Conservation (phyloP, 768 basidiomycete species). For the Phanerodontia chrysosporium region DNA sequence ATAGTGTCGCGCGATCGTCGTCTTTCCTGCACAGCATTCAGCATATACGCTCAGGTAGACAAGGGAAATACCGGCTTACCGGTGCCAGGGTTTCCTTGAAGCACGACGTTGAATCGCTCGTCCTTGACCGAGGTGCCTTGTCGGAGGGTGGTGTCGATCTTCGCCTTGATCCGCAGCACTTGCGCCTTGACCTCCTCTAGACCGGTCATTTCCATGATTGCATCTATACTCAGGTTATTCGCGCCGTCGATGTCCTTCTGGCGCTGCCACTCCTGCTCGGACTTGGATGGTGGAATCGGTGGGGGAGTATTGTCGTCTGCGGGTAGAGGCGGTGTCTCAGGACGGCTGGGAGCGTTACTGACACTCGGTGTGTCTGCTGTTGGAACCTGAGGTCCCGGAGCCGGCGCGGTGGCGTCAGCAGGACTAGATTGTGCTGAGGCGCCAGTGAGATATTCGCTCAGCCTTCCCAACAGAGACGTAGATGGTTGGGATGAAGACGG, state of each 20-base stretch:
- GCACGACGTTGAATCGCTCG: constrained; percentile 57
- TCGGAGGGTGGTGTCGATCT: constrained; percentile 50
- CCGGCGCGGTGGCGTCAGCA: neutral
- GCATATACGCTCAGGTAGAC: neutral
- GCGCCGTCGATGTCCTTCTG: constrained; percentile 54
- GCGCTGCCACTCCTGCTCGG: constrained; percentile 46
- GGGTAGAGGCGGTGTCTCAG: neutral
- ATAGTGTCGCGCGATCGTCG: constrained; percentile 62
- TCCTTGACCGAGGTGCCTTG: constrained; percentile 48
- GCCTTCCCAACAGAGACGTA: too few relatives aligned
- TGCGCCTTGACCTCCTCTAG: constrained; percentile 61
- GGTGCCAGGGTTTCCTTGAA: constrained; percentile 74
- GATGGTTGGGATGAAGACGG: neutral
- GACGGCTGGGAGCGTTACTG: too few relatives aligned
- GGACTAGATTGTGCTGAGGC: neutral
- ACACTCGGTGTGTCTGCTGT: too few relatives aligned
- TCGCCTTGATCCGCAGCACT: constrained; percentile 54
- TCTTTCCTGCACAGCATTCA: constrained; percentile 46
- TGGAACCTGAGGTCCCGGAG: too few relatives aligned
- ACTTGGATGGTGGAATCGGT: constrained; percentile 3
- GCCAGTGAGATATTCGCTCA: too few relatives aligned
- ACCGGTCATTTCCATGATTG: constrained; percentile 67
- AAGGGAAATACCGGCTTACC: constrained; percentile 36
- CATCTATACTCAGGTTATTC: constrained; percentile 51
- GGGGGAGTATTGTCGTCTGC: neutral